phyloP scores from a whole-genome alignment of 768 basidiomycete species.

The Phlegmacium glaucopus region DNA sequence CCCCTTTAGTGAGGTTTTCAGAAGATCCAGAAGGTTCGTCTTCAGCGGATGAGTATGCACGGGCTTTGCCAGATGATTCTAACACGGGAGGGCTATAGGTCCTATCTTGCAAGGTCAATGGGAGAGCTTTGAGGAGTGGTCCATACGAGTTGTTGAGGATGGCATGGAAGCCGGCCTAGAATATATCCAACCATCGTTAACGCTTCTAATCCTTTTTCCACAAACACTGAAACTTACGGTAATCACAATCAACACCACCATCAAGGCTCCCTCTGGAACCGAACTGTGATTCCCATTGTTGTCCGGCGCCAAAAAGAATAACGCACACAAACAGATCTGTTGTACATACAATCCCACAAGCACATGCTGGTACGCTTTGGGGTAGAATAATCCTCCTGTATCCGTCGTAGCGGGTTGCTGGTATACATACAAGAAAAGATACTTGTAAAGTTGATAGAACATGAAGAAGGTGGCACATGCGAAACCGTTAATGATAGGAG shows the following conservation, averaged over 20 bases:
- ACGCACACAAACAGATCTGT: constrained; percentile 76
- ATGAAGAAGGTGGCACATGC: constrained; percentile 78
- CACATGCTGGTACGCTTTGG: constrained; percentile 87
- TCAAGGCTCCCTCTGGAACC: constrained; percentile 72
- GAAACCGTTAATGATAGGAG: constrained; percentile 92
- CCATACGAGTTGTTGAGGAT: constrained; percentile 77
- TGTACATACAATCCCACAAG: constrained; percentile 94
- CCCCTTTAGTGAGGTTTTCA: background rate
- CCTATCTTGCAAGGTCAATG: constrained; percentile 73
- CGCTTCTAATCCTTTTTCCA: background rate
- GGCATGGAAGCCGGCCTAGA: constrained; percentile 66
- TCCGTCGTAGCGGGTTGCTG: constrained; percentile 68
- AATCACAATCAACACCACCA: constrained; percentile 79
- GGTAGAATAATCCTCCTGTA: constrained; percentile 94
- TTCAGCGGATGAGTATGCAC: background rate
- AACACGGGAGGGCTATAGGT: constrained; percentile 35
- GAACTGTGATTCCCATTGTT: constrained; percentile 50
- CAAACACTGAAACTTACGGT: constrained; percentile 63
- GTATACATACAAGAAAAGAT: constrained; percentile 78
- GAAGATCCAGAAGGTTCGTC: background rate
- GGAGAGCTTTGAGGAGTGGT: constrained; percentile 72
- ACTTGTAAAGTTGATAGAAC: constrained; percentile 84
- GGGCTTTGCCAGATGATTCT: constrained; percentile 12
- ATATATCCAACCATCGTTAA: background rate
- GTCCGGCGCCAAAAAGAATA: constrained; percentile 87